Conservation (phyloP, 768 basidiomycete genomes). For the Agaricus blazei region DNA sequence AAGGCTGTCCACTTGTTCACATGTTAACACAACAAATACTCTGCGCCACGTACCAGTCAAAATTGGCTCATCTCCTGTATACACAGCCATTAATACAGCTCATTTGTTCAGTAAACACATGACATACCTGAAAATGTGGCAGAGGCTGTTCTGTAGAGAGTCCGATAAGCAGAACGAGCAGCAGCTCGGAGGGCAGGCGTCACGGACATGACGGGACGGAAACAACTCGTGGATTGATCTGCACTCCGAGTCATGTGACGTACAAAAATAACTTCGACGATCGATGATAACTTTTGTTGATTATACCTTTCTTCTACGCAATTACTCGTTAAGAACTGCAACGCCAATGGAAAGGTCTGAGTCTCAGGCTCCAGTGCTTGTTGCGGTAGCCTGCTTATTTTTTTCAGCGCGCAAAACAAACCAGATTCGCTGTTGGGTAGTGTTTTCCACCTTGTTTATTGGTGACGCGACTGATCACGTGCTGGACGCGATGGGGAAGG, state of each 20-base stretch:
- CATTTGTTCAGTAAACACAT: background rate
- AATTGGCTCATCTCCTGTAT: conserved; percentile 51
- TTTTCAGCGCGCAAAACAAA: no score
- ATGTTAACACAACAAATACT: background rate
- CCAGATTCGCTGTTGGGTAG: no score
- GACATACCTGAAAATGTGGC: conserved; percentile 59
- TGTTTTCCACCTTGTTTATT: conserved; percentile 33
- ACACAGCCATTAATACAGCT: conserved; percentile 5
- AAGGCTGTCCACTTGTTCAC: conserved; percentile 49
- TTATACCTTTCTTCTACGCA: background rate
- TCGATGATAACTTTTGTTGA: background rate
- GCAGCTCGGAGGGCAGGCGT: conserved; percentile 53
- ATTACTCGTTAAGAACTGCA: background rate
- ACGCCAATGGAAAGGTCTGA: background rate
- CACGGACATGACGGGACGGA: conserved; percentile 40
- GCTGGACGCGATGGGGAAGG: conserved; percentile 38
- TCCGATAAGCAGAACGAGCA: conserved; percentile 71
- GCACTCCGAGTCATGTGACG: conserved; percentile 17
- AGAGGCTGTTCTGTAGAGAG: conserved; percentile 61
- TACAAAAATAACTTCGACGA: background rate
- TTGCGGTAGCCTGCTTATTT: no score
- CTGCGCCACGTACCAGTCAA: conserved; percentile 38
- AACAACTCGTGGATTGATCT: conserved; percentile 19
- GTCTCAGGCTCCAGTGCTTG: background rate
- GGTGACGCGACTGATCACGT: conserved; percentile 29